Evolutionary conservation across 2,329 filamentous ascomycete genomes (phyloP).

Genomic region (Diaporthe capsici): DNA sequence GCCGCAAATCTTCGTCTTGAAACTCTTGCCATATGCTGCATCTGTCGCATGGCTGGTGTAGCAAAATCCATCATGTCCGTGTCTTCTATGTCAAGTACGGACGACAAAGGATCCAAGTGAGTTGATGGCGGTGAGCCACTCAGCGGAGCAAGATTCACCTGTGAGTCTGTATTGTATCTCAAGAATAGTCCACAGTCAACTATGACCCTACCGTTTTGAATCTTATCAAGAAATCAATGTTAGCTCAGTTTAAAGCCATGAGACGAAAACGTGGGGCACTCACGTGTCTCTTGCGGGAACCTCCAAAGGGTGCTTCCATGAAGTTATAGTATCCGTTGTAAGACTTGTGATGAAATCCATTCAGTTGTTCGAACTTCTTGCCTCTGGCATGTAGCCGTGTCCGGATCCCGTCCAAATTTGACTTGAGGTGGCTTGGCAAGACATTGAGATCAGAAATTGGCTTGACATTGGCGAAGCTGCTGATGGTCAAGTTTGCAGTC

Average conservation of each 20-base stretch:
- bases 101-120: not conserved
- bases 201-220: not conserved
- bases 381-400: not conserved
- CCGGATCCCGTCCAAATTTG: not conserved
- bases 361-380: not conserved
- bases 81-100: not conserved
- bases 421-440: slow-evolving; percentile 47
- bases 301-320: not conserved
- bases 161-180: not conserved
- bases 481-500: slow-evolving; percentile 44
- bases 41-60: not conserved
- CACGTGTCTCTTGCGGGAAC: not conserved
- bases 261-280: too few species aligned
- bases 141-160: not conserved
- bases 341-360: not conserved
- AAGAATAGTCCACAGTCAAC: not conserved
- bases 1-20: not conserved
- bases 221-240: not conserved
- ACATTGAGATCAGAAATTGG: slow-evolving; percentile 47
- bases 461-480: slow-evolving; percentile 46
- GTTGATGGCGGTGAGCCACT: not conserved
- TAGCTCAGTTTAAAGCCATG: not conserved
- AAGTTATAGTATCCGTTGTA: not conserved
- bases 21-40: not conserved
- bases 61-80: not conserved